These are phyloP conservation scores for Rhynchospora tenuis DNA, from an alignment of 176 grass and related monocot species.

Conservation along the genomic window DNA sequence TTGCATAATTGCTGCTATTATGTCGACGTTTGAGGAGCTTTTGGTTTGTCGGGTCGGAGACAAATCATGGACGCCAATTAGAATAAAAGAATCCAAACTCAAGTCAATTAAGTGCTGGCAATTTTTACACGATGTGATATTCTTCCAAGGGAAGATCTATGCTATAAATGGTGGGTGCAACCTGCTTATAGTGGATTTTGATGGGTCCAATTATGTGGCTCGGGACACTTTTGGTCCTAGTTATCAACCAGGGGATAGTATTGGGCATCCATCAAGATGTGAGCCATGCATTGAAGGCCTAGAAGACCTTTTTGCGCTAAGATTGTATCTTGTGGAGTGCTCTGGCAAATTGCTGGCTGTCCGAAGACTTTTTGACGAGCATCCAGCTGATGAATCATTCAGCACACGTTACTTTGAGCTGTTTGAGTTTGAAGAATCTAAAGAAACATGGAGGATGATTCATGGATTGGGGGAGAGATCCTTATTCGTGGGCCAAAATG, in stretches of 20 bases:
- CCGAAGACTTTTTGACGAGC: background rate
- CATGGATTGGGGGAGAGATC: background rate
- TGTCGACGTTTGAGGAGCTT: background rate
- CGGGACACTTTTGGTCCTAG: background rate
- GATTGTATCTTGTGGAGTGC: background rate
- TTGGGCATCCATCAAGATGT: background rate
- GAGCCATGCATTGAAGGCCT: background rate
- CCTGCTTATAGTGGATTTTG: background rate
- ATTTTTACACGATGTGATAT: background rate
- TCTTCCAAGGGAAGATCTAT: background rate
- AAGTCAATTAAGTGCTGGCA: background rate
- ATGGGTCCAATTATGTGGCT: background rate
- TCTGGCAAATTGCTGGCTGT: background rate
- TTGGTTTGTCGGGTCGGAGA: background rate
- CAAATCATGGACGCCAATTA: background rate
- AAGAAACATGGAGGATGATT: background rate
- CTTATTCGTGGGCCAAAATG: background rate
- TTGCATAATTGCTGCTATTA: background rate
- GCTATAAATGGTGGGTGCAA: background rate
- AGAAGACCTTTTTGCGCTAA: too few species aligned
- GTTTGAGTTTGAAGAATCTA: background rate
- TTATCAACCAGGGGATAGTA: background rate
- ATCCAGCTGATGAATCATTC: background rate
- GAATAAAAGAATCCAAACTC: background rate
- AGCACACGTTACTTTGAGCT: background rate